Percentiles rank a stretch among this genome's conserved stretches.
Conservation (phyloP, 2,329 filamentous ascomycete species). For the Epichloe scottii region DNA sequence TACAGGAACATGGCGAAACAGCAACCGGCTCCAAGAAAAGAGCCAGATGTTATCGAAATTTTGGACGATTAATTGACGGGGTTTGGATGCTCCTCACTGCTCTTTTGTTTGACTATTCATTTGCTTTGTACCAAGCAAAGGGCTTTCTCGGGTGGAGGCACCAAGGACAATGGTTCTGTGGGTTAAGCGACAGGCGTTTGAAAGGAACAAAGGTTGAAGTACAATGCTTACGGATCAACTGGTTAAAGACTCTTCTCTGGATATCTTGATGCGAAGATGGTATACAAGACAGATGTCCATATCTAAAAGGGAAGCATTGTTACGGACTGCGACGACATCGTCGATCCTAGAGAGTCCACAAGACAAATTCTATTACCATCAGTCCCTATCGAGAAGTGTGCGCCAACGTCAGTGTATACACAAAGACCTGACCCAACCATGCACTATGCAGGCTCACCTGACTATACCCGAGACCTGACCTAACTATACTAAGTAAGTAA, state of each 20-base stretch:
- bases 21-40: background rate
- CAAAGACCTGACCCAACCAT: too few species aligned
- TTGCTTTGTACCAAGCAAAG: background rate
- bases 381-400: too few species aligned
- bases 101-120: background rate
- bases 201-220: background rate
- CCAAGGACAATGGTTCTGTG: background rate
- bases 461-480: too few species aligned
- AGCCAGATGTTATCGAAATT: constrained; percentile 15
- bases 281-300: background rate
- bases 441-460: too few species aligned
- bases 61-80: constrained; percentile 11
- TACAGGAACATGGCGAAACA: background rate
- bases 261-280: background rate
- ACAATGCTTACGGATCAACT: too few species aligned
- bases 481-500: too few species aligned
- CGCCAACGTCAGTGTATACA: too few species aligned
- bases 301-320: background rate
- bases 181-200: background rate
- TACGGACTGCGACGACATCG: background rate
- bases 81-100: background rate
- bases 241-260: background rate
- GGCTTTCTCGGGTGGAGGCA: background rate
- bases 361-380: too few species aligned
- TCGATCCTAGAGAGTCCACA: too few species aligned